These are phyloP conservation scores for Endocarpon pusillum DNA, from an alignment of 495 filamentous ascomycete species.

Conservation along the genomic window DNA sequence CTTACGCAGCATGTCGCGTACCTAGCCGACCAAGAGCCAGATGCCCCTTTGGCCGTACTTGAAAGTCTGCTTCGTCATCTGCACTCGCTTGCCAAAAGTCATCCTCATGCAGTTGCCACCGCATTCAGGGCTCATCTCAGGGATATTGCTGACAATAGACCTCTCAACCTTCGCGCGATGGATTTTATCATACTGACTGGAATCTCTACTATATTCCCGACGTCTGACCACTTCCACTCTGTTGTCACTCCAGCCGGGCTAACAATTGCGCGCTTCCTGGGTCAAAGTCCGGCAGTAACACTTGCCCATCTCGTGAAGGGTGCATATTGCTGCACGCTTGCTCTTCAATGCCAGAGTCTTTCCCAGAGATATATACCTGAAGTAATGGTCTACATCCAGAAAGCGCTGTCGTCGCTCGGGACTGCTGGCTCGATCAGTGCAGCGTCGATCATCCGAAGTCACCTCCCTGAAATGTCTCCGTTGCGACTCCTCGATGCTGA, in stretches of 20 bases:
- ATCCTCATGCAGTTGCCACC: conserved; percentile 55
- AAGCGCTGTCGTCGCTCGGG: too few relatives aligned
- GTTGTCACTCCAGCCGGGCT: conserved; percentile 80
- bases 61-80: conserved; percentile 62
- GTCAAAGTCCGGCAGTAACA: conserved; percentile 46
- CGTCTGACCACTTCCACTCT: conserved; percentile 90
- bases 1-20: conserved; percentile 67
- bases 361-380: conserved; percentile 83
- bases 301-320: conserved; percentile 53
- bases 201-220: conserved; percentile 72
- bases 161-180: conserved; percentile 44
- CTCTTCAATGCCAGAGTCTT: conserved; percentile 59
- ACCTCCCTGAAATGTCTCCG: too few relatives aligned
- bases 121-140: conserved; percentile 60
- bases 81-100: conserved; percentile 72
- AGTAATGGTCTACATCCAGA: conserved; percentile 61
- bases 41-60: conserved; percentile 38
- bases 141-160: conserved; percentile 39
- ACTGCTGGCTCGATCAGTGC: too few relatives aligned
- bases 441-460: too few relatives aligned
- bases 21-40: conserved; percentile 34
- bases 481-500: too few relatives aligned
- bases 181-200: conserved; percentile 73
- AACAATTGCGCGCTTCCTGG: conserved; percentile 65
- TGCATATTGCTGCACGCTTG: conserved; percentile 60